Percentiles rank a stretch among this genome's conserved stretches.
These are phyloP conservation scores for Globisporangium takayamanum DNA, from an alignment of 352 stramenopile genomes.

Conservation along the genomic window DNA sequence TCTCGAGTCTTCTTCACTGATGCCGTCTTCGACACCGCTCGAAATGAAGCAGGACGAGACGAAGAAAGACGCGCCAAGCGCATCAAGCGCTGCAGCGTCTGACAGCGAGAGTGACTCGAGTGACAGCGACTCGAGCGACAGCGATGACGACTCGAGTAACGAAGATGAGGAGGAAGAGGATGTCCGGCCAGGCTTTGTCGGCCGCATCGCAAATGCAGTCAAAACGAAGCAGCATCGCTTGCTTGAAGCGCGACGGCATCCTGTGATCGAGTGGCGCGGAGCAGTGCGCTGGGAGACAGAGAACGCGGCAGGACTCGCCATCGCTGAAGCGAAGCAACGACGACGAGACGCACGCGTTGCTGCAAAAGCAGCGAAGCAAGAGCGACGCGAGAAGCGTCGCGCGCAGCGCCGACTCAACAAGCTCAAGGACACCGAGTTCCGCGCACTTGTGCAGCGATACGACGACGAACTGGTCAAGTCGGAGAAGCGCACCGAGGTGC, in stretches of 20 bases:
- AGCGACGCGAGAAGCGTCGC: slow-evolving; percentile 40
- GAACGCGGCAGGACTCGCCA: slow-evolving; percentile 22
- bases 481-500: slow-evolving; percentile 35
- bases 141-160: slow-evolving; percentile 13
- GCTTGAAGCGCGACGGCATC: slow-evolving; percentile 35
- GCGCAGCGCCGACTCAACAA: slow-evolving; percentile 36
- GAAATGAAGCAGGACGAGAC: background rate
- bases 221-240: slow-evolving; percentile 32
- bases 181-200: slow-evolving; percentile 12
- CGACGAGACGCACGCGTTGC: slow-evolving; percentile 11
- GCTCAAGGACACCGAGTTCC: slow-evolving; percentile 45
- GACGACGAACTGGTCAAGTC: slow-evolving; percentile 31
- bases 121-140: slow-evolving; percentile 11
- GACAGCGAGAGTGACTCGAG: slow-evolving; percentile 4
- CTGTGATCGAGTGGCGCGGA: slow-evolving; percentile 46
- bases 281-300: slow-evolving; percentile 31
- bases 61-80: background rate
- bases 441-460: slow-evolving; percentile 34
- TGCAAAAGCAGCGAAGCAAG: slow-evolving; percentile 29
- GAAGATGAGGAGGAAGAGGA: slow-evolving; percentile 32
- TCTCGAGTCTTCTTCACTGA: background rate
- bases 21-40: background rate
- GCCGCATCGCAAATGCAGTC: slow-evolving; percentile 20
- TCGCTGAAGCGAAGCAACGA: slow-evolving; percentile 21
- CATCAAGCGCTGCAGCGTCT: background rate